phyloP scores from a whole-genome alignment of 2,329 filamentous ascomycete genomes.

The Fusarium chuoi region DNA sequence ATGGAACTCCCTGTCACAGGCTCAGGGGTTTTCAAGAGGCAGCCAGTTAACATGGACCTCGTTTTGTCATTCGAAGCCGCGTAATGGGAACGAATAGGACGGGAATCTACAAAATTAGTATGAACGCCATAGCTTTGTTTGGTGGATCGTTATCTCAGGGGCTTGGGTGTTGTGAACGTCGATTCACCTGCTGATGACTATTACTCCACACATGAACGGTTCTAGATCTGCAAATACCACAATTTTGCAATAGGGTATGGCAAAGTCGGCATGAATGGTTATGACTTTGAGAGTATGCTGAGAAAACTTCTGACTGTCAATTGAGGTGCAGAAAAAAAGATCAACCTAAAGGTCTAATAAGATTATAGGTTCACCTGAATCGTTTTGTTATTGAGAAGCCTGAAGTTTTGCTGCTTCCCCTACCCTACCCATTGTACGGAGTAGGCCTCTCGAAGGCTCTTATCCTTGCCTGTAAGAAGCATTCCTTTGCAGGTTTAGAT shows the following conservation, averaged over 20 bases:
- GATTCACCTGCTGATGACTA: background rate
- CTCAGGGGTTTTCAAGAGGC: constrained; percentile 24
- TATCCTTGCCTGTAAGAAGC: background rate
- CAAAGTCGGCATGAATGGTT: too few relatives aligned
- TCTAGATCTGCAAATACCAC: background rate
- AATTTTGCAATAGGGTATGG: background rate
- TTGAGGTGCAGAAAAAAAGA: background rate
- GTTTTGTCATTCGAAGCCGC: constrained; percentile 9
- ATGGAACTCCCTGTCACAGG: background rate
- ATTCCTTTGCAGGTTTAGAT: background rate
- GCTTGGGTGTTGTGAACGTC: background rate
- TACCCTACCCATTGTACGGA: background rate
- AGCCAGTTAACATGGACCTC: constrained; percentile 3
- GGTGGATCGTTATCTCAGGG: background rate
- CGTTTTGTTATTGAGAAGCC: background rate
- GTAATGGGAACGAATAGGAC: constrained; percentile 11
- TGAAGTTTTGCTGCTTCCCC: background rate
- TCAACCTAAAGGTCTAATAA: background rate
- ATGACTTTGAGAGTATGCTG: background rate
- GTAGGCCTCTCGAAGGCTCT: background rate
- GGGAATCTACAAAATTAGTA: constrained; percentile 3
- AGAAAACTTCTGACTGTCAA: background rate
- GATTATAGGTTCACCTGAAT: background rate
- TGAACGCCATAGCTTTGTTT: background rate
- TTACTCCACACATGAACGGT: background rate